phyloP scores from a whole-genome alignment of 2,329 filamentous ascomycete species.

The Aspergillus sergii region DNA sequence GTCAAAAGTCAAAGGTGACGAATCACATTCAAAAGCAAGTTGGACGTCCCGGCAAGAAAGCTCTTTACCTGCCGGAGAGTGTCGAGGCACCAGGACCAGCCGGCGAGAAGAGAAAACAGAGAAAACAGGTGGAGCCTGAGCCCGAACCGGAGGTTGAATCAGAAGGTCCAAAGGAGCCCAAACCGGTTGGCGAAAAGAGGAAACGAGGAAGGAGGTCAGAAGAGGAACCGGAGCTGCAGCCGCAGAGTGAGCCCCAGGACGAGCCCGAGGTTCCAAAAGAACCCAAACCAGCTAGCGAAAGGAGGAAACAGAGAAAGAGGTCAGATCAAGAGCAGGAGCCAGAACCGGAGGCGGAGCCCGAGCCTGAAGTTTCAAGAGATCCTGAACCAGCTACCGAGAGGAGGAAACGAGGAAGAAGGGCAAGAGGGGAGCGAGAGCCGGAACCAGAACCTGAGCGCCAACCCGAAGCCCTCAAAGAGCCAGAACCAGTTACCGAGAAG shows the following conservation, averaged over 20 bases:
- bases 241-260: too few relatives aligned
- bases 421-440: background rate
- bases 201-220: background rate
- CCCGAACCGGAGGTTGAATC: background rate
- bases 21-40: constrained; percentile 18
- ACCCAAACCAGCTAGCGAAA: background rate
- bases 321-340: background rate
- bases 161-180: background rate
- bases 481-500: constrained; percentile 5
- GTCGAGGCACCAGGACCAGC: background rate
- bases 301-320: background rate
- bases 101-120: constrained; percentile 1
- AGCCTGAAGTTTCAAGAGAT: constrained; percentile 8
- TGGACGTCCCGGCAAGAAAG: constrained; percentile 17
- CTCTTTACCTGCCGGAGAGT: background rate
- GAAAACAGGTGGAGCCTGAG: background rate
- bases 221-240: background rate
- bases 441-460: background rate
- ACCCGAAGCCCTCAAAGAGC: background rate
- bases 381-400: background rate
- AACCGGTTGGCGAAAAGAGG: background rate
- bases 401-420: background rate
- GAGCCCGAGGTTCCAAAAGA: background rate
- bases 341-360: constrained; percentile 3
- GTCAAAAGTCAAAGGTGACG: constrained; percentile 13